Percentiles rank a stretch among this genome's conserved stretches.
Conservation (phyloP, 768 basidiomycete genomes). For the Leccinum longicurvipes region DNA sequence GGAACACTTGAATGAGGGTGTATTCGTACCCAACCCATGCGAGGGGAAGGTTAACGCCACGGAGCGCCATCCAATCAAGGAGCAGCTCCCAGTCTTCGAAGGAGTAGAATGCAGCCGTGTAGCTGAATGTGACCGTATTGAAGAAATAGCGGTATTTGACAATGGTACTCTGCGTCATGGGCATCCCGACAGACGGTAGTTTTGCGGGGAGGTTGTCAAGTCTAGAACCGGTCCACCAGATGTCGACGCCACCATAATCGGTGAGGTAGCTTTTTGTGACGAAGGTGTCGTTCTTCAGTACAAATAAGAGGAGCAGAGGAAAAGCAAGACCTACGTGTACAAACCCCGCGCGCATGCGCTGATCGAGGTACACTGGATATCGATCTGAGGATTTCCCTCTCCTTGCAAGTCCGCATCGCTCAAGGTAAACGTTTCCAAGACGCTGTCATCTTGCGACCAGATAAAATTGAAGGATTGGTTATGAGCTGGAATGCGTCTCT, state of each 20-base stretch:
- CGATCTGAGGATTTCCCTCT: conserved; percentile 16
- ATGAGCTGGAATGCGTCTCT: neutral
- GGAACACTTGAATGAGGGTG: conserved; percentile 35
- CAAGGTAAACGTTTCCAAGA: neutral
- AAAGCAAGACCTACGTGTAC: neutral
- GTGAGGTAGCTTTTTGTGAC: conserved; percentile 32
- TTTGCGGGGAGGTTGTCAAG: conserved; percentile 28
- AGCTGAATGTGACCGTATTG: neutral
- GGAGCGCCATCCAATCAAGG: conserved; percentile 41
- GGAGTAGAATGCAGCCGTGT: conserved; percentile 31
- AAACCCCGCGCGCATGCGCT: conserved; percentile 20
- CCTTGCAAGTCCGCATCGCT: conserved; percentile 8
- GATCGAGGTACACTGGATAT: conserved; percentile 34
- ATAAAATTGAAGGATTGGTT: neutral
- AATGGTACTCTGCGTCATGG: conserved; percentile 32
- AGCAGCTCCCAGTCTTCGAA: conserved; percentile 39
- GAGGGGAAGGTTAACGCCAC: conserved; percentile 40
- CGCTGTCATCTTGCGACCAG: neutral
- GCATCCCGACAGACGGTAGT: conserved; percentile 31
- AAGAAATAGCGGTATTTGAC: conserved; percentile 38
- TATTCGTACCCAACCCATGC: conserved; percentile 43
- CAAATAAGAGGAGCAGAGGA: neutral
- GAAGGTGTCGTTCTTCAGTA: neutral
- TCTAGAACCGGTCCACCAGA: conserved; percentile 44
- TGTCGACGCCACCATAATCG: conserved; percentile 36